phyloP scores from a whole-genome alignment of 495 filamentous ascomycete genomes.

The Bombardia bombarda region DNA sequence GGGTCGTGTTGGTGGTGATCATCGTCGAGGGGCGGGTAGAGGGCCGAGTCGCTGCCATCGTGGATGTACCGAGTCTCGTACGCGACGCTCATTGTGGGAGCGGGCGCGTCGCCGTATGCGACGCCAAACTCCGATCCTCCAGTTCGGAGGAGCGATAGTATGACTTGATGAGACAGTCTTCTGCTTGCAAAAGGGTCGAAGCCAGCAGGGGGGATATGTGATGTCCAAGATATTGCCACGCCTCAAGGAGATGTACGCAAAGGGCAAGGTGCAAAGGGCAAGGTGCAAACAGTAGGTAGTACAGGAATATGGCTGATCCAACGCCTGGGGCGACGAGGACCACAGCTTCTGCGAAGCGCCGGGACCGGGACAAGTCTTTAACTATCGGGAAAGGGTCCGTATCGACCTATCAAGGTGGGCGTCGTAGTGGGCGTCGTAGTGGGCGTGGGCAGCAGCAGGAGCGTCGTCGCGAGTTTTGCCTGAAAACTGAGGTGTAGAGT shows the following conservation, averaged over 20 bases:
- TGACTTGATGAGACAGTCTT: no score
- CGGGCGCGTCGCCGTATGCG: slow-evolving; percentile 5
- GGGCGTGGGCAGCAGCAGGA: not conserved
- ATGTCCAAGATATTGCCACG: no score
- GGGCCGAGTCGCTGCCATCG: slow-evolving; percentile 11
- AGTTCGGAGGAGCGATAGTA: not conserved
- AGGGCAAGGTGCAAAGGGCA: no score
- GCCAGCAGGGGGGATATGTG: no score
- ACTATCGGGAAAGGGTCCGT: not conserved
- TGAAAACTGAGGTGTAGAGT: slow-evolving; percentile 3
- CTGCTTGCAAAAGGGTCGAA: no score
- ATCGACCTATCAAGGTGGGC: not conserved
- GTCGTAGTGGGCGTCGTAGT: not conserved
- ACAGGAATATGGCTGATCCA: no score
- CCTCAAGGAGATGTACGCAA: no score
- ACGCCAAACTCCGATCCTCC: not conserved
- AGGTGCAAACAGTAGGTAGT: no score
- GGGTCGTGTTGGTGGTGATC: slow-evolving; percentile 19
- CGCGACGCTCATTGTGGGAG: slow-evolving; percentile 34
- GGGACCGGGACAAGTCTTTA: no score
- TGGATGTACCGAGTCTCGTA: slow-evolving; percentile 31
- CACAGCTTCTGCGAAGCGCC: no score
- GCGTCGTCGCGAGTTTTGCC: not conserved
- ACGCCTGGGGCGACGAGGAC: no score
- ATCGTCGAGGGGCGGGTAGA: slow-evolving; percentile 27